A percentile compares a stretch with the other conserved stretches of the same genome.
phyloP scores from a whole-genome alignment of 1,284 basidiomycete genomes.

The Puccinia hordei region DNA sequence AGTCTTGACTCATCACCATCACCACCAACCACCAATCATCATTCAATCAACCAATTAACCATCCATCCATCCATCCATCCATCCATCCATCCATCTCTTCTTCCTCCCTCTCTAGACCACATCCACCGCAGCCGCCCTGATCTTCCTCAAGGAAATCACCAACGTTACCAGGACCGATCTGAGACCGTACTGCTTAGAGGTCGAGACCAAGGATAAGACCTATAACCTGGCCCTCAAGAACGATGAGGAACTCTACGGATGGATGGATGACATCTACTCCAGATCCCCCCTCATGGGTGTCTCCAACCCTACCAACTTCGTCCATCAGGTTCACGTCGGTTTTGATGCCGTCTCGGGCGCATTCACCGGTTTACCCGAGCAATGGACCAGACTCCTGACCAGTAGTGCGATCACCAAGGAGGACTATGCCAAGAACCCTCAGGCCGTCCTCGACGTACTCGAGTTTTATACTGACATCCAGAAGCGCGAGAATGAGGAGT shows the following conservation, averaged over 20 bases:
- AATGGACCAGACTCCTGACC: constrained; percentile 93
- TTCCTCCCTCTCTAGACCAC: constrained; percentile 64
- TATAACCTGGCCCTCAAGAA: constrained; percentile 80
- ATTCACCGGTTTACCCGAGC: constrained; percentile 93
- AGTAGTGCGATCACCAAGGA: constrained; percentile 96
- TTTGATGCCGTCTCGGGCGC: constrained; percentile 91
- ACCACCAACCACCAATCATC: constrained; percentile 27
- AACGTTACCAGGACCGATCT: constrained; percentile 87
- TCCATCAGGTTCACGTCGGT: constrained; percentile 96
- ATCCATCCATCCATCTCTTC: constrained; percentile 33
- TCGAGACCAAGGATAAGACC: constrained; percentile 78
- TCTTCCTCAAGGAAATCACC: constrained; percentile 75
- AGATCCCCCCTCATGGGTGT: constrained; percentile 90
- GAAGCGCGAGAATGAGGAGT: constrained; percentile 81
- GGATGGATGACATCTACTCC: constrained; percentile 94
- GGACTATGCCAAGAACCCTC: constrained; percentile 94
- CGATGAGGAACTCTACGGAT: constrained; percentile 92
- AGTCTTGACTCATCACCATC: constrained; percentile 1
- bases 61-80: no score
- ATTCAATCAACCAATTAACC: no score
- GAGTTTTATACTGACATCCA: constrained; percentile 98
- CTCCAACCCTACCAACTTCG: constrained; percentile 91
- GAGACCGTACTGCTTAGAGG: constrained; percentile 84
- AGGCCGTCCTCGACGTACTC: constrained; percentile 93
- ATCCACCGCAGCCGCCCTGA: constrained; percentile 67